A percentile compares a stretch with the other conserved stretches of the same genome.
Evolutionary conservation across 2,329 filamentous ascomycete species (phyloP).

Genomic region (Neofusicoccum parvum): DNA sequence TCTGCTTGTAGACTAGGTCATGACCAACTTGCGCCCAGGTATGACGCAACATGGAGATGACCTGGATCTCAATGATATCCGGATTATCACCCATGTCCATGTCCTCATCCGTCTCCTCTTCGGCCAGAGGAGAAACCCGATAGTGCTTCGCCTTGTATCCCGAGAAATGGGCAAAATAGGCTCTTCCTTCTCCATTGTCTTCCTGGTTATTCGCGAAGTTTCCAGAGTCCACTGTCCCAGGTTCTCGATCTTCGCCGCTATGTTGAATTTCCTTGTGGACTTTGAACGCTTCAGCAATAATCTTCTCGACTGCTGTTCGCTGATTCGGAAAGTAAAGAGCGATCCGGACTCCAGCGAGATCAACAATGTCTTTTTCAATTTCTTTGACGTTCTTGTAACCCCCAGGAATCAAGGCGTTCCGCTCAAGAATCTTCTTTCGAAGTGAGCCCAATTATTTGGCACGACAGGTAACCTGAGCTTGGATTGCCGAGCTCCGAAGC

Average conservation of each 20-base stretch:
- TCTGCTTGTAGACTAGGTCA: background rate
- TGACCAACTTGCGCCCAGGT: background rate
- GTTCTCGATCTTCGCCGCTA: background rate
- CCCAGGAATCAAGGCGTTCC: background rate
- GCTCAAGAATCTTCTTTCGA: background rate
- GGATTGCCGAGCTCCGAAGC: background rate
- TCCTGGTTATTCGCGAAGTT: background rate
- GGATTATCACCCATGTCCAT: background rate
- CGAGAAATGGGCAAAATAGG: background rate
- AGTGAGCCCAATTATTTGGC: background rate
- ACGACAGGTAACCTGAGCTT: background rate
- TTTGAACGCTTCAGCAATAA: background rate
- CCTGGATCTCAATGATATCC: background rate
- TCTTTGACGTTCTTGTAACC: background rate
- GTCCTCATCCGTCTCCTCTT: background rate
- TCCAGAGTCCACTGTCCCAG: too few relatives aligned
- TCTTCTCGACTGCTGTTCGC: accelerated
- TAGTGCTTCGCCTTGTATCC: background rate
- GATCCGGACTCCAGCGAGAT: background rate
- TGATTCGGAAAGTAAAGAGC: background rate
- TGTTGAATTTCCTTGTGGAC: background rate
- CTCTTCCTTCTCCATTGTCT: too few relatives aligned
- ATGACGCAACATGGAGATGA: background rate
- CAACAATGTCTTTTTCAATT: background rate
- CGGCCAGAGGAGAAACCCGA: background rate